These are phyloP conservation scores for Neurospora pannonica DNA, from an alignment of 495 filamentous ascomycete species.

Conservation along the genomic window DNA sequence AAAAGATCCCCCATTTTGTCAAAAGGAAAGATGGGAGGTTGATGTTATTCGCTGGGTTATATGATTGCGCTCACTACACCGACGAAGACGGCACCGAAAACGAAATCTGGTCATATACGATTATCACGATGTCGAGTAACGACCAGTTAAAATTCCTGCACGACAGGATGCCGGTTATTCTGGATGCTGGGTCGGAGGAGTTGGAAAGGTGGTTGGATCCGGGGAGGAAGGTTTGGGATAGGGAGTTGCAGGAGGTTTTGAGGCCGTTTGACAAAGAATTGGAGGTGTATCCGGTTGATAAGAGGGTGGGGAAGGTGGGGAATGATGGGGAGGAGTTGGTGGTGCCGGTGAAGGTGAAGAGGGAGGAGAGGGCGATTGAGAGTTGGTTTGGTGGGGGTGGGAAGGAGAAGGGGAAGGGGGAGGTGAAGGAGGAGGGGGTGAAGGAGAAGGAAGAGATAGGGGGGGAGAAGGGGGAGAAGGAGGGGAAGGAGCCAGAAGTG, in stretches of 20 bases:
- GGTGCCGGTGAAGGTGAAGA: conserved; percentile 66
- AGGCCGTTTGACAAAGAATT: conserved; percentile 71
- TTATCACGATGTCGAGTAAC: conserved; percentile 84
- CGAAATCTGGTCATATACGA: conserved; percentile 64
- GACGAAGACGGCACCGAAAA: conserved; percentile 16
- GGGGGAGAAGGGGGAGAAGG: conserved; percentile 14
- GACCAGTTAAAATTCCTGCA: conserved; percentile 75
- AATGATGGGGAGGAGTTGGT: conserved; percentile 80
- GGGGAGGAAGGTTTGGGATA: conserved; percentile 57
- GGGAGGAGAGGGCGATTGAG: conserved; percentile 85
- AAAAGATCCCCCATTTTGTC: conserved; percentile 69
- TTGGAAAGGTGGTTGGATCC: conserved; percentile 77
- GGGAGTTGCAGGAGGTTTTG: conserved; percentile 65
- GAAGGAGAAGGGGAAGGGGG: not conserved
- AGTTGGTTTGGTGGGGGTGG: conserved; percentile 69
- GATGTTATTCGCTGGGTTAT: conserved; percentile 86
- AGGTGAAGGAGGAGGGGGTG: conserved; percentile 1
- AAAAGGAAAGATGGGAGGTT: conserved; percentile 71
- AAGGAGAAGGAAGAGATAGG: conserved; percentile 27
- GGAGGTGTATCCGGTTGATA: conserved; percentile 75
- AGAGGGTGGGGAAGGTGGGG: conserved; percentile 93
- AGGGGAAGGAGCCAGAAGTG: conserved; percentile 11
- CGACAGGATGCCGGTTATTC: conserved; percentile 89
- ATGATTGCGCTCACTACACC: conserved; percentile 80
- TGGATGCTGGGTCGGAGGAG: conserved; percentile 66